Conservation (phyloP, 345 rosid genomes). For the Populus alba region DNA sequence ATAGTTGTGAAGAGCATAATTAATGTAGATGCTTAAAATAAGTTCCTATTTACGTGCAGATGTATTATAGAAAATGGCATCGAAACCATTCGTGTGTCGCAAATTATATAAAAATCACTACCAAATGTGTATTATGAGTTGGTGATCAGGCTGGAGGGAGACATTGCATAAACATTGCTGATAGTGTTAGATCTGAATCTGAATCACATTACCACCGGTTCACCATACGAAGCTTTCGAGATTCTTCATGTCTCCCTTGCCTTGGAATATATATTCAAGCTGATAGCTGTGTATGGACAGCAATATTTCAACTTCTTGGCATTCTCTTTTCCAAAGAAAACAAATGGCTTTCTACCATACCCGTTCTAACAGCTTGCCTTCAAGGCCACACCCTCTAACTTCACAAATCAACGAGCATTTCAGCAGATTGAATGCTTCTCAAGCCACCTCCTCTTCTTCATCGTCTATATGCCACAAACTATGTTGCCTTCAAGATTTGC, state of each 20-base stretch:
- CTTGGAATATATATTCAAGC: background rate
- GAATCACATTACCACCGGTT: background rate
- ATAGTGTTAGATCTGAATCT: background rate
- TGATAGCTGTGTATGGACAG: background rate
- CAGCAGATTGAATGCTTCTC: slow-evolving; percentile 30
- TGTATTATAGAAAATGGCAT: background rate
- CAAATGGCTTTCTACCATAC: slow-evolving; percentile 42
- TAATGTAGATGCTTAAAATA: background rate
- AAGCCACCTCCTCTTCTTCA: slow-evolving; percentile 25
- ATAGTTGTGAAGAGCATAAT: background rate
- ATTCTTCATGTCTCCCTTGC: background rate
- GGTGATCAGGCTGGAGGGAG: background rate
- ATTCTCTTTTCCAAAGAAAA: slow-evolving; percentile 1
- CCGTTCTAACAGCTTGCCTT: slow-evolving; percentile 50
- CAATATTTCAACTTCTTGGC: background rate
- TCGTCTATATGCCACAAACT: slow-evolving; percentile 13
- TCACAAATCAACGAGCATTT: slow-evolving; percentile 37
- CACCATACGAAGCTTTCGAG: background rate
- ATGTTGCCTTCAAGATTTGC: slow-evolving; percentile 8
- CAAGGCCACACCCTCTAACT: slow-evolving; percentile 38
- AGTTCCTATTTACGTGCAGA: background rate
- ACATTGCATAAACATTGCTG: slow-evolving; percentile 15
- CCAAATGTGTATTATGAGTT: slow-evolving; percentile 2
- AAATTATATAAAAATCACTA: background rate
- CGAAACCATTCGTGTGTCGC: background rate